Evolutionary conservation across 805 yeast species (phyloP).

Genomic region (Pichia phayaonensis): DNA sequence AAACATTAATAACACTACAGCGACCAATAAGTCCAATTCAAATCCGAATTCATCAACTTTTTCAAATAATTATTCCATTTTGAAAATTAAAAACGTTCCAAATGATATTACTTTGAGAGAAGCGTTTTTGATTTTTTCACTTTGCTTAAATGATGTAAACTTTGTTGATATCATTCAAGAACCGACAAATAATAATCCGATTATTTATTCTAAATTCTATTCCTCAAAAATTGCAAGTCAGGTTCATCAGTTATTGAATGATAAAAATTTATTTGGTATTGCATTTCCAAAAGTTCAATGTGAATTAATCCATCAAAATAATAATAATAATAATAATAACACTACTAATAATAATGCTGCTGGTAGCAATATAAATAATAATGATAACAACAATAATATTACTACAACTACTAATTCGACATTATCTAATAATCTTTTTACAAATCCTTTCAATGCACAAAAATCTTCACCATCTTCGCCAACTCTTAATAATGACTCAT

Average conservation of each 20-base stretch:
- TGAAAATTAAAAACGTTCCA: constrained; percentile 53
- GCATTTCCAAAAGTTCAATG: constrained; percentile 34
- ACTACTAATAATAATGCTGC: neutral
- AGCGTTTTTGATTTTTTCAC: constrained; percentile 56
- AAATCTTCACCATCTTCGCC: constrained; percentile 5
- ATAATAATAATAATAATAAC: constrained; percentile 7
- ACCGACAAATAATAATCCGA: constrained; percentile 20
- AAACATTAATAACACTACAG: neutral
- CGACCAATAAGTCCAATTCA: neutral
- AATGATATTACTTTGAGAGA: constrained; percentile 58
- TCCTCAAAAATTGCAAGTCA: constrained; percentile 37
- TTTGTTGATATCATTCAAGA: constrained; percentile 32
- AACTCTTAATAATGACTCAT: neutral
- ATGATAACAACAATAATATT: neutral
- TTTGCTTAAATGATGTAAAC: constrained; percentile 53
- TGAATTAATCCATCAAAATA: constrained; percentile 24
- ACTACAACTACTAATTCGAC: neutral
- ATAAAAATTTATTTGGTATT: constrained; percentile 42
- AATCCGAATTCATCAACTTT: constrained; percentile 1
- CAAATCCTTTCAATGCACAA: constrained; percentile 5
- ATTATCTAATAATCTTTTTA: neutral
- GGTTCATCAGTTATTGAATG: constrained; percentile 36
- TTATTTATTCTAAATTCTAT: constrained; percentile 38
- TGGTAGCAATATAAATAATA: neutral
- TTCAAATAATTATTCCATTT: constrained; percentile 5